Evolutionary conservation across 2,329 filamentous ascomycete species (phyloP).

Genomic region (Rasamsonia emersonii): DNA sequence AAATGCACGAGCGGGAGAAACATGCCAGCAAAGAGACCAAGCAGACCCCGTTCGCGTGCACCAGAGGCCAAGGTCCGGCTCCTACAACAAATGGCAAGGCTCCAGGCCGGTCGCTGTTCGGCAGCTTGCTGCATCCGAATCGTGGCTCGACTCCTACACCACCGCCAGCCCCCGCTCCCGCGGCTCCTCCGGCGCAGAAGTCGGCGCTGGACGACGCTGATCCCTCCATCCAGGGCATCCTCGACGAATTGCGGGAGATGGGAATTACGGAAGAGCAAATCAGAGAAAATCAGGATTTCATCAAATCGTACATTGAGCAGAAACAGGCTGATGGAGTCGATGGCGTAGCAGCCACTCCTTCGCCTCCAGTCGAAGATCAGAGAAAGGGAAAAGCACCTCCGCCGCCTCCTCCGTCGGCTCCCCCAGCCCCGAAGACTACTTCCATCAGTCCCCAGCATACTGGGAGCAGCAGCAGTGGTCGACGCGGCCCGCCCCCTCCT

Average conservation of each 20-base stretch:
- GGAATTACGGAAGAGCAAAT: conserved; percentile 62
- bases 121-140: conserved; percentile 35
- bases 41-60: conserved; percentile 60
- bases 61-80: conserved; percentile 40
- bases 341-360: conserved; percentile 31
- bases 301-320: conserved; percentile 58
- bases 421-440: conserved; percentile 31
- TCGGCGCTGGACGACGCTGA: conserved; percentile 53
- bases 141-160: no score
- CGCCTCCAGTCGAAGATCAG: conserved; percentile 36
- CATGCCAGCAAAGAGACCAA: conserved; percentile 83
- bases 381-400: conserved; percentile 48
- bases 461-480: conserved; percentile 42
- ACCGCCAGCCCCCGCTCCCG: conserved; percentile 14
- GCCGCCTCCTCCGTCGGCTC: conserved; percentile 51
- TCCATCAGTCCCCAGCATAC: conserved; percentile 55
- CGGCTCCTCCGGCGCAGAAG: conserved; percentile 22
- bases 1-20: conserved; percentile 93
- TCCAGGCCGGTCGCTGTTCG: conserved; percentile 45
- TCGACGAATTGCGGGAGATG: conserved; percentile 55
- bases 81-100: conserved; percentile 37
- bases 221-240: conserved; percentile 52
- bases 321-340: conserved; percentile 46
- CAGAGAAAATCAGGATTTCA: conserved; percentile 58
- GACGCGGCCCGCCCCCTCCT: conserved; percentile 53